Conservation (phyloP, 2,329 filamentous ascomycete genomes). For the Bretziella fagacearum region DNA sequence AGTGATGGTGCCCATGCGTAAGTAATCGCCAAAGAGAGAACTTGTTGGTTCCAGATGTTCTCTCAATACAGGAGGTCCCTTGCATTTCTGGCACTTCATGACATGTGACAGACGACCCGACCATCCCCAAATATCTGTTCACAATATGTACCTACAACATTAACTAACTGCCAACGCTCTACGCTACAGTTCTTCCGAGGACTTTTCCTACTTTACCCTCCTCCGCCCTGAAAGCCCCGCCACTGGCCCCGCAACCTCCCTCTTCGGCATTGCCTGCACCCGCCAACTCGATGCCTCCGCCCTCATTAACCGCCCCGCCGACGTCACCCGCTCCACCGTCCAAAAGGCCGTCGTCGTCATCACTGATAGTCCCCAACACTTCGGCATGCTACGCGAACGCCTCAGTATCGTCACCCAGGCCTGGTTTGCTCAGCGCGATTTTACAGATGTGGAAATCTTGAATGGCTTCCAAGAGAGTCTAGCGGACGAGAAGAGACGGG, state of each 20-base stretch:
- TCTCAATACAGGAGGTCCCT: neutral
- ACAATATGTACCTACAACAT: neutral
- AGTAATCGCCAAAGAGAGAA: too few species aligned
- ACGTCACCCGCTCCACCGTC: conserved; percentile 93
- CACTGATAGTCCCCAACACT: conserved; percentile 73
- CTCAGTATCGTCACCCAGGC: conserved; percentile 80
- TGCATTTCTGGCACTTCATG: neutral
- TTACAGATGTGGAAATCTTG: conserved; percentile 79
- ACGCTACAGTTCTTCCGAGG: conserved; percentile 60
- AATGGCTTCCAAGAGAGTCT: conserved; percentile 82
- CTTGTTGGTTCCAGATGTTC: neutral
- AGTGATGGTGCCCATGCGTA: conserved; percentile 91
- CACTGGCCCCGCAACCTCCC: conserved; percentile 47
- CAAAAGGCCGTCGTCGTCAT: conserved; percentile 97
- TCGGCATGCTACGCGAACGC: conserved; percentile 80
- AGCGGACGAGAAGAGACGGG: conserved; percentile 44
- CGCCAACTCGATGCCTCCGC: conserved; percentile 70
- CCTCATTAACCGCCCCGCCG: conserved; percentile 60
- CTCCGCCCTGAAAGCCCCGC: conserved; percentile 41
- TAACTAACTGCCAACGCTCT: neutral
- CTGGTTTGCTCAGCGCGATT: conserved; percentile 92
- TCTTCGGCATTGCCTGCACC: conserved; percentile 93
- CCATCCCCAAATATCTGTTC: neutral
- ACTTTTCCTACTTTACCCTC: conserved; percentile 97
- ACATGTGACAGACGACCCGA: neutral